Base-by-base conservation (phyloP, 192 early-diverging fungal genomes). In the Backusella morwellensis region DNA sequence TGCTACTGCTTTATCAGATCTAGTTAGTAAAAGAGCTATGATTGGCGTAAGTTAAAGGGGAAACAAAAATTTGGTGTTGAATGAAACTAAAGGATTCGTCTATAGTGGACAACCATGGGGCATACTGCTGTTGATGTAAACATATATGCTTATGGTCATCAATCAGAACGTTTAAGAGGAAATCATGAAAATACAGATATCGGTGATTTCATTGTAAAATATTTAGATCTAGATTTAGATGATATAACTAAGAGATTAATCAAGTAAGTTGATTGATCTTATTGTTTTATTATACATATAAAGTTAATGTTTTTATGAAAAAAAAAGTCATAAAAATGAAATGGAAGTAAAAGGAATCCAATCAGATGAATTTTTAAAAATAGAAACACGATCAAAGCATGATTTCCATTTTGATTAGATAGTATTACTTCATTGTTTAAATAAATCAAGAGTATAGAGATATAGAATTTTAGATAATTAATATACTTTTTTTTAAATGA, bases 61-160 rank as follows among this genome's bases (percentile, higher is more conserved):
- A 1, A 29, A 59, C 11, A 14, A 29, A 6, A 29, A 9, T 5
- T 21, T 9, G n/a, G 2, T 8, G 9, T 7, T 21, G 0, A 6
- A 8, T 56, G 6, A 63, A 14, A 12, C 23, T 29, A 63, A 59
- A 14, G 9, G 11, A 63, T 63, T 21, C 3, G 52, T 70, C 35
- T 82, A 67, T 54, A 86, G 67, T 94, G 92, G 93, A 86, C 95
- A 17, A 98, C 98, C 0, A 93, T 93, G 80, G 96, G 96, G 2
- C 98, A 98, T 78, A 93, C 93, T 47, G 96, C 90, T 2, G 95
- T 97, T 17, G 98, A 99, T 83, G 98, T 99, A 12, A 98, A 96
- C 77, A 81, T 97, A 52, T 97, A 96, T 80, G 95, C 96, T 1
- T 90, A 94, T 76, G 96, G 96, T 17, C 72, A 75, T 23, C 79